Conservation (phyloP, 2,329 filamentous ascomycete species). For the Pseudofabraea citricarpa region DNA sequence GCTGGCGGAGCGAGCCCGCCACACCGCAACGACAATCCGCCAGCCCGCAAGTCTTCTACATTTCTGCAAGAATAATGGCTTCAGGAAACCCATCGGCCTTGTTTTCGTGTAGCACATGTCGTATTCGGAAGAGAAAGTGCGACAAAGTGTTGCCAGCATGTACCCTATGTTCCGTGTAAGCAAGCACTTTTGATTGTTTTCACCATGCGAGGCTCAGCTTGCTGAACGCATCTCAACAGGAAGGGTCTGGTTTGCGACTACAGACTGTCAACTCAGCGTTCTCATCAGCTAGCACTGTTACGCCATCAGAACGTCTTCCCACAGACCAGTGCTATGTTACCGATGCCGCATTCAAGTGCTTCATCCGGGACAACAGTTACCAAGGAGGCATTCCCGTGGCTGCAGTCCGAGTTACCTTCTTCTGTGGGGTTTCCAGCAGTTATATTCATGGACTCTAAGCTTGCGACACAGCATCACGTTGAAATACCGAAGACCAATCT, state of each 20-base stretch:
- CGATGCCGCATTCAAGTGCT: no score
- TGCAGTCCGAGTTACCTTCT: no score
- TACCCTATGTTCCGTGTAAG: slow-evolving; percentile 10
- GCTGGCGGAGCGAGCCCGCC: no score
- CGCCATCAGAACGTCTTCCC: background rate
- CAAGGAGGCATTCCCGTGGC: no score
- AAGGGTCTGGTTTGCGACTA: no score
- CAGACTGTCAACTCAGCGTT: background rate
- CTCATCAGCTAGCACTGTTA: background rate
- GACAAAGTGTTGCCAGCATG: slow-evolving; percentile 11
- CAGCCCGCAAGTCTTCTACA: no score
- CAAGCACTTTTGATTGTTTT: background rate
- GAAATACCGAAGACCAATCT: slow-evolving; percentile 4
- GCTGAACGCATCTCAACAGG: background rate
- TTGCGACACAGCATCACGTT: slow-evolving; percentile 6
- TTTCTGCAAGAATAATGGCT: background rate
- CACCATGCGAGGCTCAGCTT: background rate
- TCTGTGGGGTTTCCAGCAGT: slow-evolving; percentile 8
- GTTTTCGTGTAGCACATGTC: slow-evolving; percentile 7
- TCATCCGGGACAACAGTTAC: no score
- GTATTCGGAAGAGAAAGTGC: slow-evolving; percentile 12
- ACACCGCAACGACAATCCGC: no score
- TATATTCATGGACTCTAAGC: slow-evolving; percentile 10
- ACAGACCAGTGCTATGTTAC: no score
- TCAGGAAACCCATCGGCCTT: background rate